Conservation (phyloP, 768 basidiomycete species). For the Jaapia argillacea region DNA sequence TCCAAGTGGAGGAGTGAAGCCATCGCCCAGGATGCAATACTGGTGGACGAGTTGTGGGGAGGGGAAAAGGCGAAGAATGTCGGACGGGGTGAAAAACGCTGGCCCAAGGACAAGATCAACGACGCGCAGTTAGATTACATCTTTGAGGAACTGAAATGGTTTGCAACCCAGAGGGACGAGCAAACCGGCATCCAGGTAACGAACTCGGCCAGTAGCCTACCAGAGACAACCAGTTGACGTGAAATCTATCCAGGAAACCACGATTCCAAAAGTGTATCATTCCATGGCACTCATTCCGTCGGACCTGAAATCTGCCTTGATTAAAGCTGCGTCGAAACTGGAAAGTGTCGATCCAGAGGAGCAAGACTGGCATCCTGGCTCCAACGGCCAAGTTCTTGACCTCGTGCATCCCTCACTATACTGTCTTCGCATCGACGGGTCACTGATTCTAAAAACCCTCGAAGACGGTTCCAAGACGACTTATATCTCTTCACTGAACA, state of each 20-base stretch:
- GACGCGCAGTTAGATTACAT: conserved; percentile 7
- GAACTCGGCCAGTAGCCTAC: background rate
- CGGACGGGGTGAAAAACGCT: conserved; percentile 2
- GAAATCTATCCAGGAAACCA: background rate
- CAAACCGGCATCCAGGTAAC: conserved; percentile 7
- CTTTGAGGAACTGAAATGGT: conserved; percentile 5
- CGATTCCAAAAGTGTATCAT: background rate
- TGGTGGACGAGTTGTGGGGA: background rate
- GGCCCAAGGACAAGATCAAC: conserved; percentile 7
- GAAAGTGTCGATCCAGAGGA: conserved; percentile 9
- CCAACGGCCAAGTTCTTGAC: conserved; percentile 16
- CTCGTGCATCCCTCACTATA: conserved; percentile 18
- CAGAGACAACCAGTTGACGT: background rate
- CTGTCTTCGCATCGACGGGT: conserved; percentile 9
- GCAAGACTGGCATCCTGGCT: conserved; percentile 18
- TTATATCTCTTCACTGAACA: background rate
- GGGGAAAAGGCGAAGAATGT: background rate
- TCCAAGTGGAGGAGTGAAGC: background rate
- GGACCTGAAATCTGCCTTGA: background rate
- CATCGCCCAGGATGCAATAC: background rate
- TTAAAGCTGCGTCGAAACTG: conserved; percentile 1
- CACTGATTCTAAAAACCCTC: background rate
- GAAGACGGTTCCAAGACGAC: background rate
- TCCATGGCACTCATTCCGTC: background rate
- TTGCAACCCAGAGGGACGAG: conserved; percentile 6